phyloP scores from a whole-genome alignment of 2,329 filamentous ascomycete species.

The Diaporthe sp. region DNA sequence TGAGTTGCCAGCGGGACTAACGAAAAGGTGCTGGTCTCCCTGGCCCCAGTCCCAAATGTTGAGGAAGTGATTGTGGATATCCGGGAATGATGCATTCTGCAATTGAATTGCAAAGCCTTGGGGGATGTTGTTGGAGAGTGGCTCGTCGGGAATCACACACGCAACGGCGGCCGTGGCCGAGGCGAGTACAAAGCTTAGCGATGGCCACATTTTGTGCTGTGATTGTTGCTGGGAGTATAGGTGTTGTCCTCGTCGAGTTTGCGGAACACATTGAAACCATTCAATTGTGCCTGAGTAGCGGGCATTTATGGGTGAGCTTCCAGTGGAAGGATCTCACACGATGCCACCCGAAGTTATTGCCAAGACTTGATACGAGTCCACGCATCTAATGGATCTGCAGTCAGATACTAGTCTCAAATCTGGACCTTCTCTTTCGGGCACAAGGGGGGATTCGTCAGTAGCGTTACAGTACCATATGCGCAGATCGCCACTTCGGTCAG shows the following conservation, averaged over 20 bases:
- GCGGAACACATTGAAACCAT: too few relatives aligned
- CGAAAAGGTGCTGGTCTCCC: conserved; percentile 56
- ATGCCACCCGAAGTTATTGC: background rate
- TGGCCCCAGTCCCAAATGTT: conserved; percentile 56
- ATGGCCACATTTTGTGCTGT: background rate
- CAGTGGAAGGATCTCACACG: conserved; percentile 14
- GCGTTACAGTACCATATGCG: background rate
- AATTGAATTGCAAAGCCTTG: conserved; percentile 52
- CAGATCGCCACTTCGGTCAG: background rate
- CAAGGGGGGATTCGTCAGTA: background rate
- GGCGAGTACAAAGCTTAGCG: background rate
- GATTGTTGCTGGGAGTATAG: too few relatives aligned
- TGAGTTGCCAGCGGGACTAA: conserved; percentile 53
- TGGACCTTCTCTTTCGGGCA: conserved; percentile 25
- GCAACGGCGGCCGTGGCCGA: conserved; percentile 41
- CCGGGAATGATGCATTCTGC: conserved; percentile 53
- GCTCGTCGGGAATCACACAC: conserved; percentile 49
- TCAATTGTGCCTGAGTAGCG: background rate
- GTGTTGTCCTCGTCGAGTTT: background rate
- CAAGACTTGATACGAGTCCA: conserved; percentile 26
- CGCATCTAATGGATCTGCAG: conserved; percentile 29
- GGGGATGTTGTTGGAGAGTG: conserved; percentile 51
- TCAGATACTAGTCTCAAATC: conserved; percentile 27
- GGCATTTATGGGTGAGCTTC: conserved; percentile 7
- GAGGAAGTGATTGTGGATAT: conserved; percentile 53